Evolutionary conservation across 1,284 basidiomycete species (phyloP), one percentile per base, ranked within the genome.

Genomic region (Malassezia restricta): DNA sequence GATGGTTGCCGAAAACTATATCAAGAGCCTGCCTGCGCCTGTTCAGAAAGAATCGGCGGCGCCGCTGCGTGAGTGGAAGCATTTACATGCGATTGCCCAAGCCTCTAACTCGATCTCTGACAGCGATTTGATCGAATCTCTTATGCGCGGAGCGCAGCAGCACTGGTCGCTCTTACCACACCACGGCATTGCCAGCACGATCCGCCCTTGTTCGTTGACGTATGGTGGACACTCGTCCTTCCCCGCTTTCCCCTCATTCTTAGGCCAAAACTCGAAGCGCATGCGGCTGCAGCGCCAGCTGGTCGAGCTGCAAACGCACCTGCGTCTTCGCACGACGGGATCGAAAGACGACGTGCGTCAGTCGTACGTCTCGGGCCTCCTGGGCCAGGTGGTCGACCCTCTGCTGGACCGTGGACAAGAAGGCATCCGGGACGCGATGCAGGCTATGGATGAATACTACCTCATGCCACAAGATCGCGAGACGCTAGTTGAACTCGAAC

Each of bases 381-480:
- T 84, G 73, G 81, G 83, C 35, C 79, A 83, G 63, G 77, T 96
- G 46, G 82, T 92, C 31, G 77, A 79, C 57, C 92, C 92, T 0
- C 76, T 98, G 24, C 79, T 83, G 49, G 81, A 67, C 5, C 43
- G 73, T 5, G 71, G 85, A 6, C 74, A 39, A 3, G 56, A 58
- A 52, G 85, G 81, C 1, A 80, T 94, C 3, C 82, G 84, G 0
- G 82, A 83, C 1, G 82, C 91, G 24, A 95, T 98, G 53, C 77
- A 81, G 24, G 76, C 78, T 12, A 92, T 98, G 89, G 92, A 98
- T 74, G 84, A 86, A 43, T 98, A 98, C 74, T 96, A 82, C 75
- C 76, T 98, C 33, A 83, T 83, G 6, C 85, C 86, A 59, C 92
- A 96, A 35, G 92, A 98, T 68, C 92, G 91, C 86, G 94, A 98